Evolutionary conservation across 495 filamentous ascomycete species (phyloP), one percentile per base, ranked within the genome.

Genomic region (Tirmania nivea): DNA sequence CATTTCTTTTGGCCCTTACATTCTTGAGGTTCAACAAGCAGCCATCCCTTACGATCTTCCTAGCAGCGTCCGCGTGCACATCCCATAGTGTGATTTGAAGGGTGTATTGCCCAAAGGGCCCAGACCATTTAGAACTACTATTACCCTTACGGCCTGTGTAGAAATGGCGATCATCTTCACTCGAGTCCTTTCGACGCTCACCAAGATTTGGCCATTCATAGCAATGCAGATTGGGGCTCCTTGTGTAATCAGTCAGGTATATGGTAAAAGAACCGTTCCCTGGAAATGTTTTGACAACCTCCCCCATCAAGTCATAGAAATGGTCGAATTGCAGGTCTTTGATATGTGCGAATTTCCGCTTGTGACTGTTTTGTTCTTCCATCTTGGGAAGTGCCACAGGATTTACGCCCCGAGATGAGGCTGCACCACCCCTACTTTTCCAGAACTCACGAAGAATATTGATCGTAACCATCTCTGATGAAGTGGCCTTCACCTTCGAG

Each of bases 221-320:
- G 35, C 78, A 66, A 48, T 71, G 76, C 19, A 96, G 75, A 34
- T 59, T 54, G 0, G 53, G 16, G 36, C 63, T 63, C 21, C 47
- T 52, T 9, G 88, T 93, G 66, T 93, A 97, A 64, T 97, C 90
- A 0, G 84, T 87, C 16, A 94, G 63, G 65, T 88, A 86, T 0
- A 97, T 47, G 1, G 80, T 76, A 17, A 74, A 63, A 16, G 70
- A 69, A 31, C 63, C 66, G 34, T 66, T 63, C 49, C 65, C 67
- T 35, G 68, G 72, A 49, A 76, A 80, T 0, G 77, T 71, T 57
- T 77, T 84, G 48, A 86, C 71, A 3, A 94, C 78, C 62, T 88
- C 74, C n/a, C 78, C 86, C 16, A 86, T 65, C 8, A 93, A 57
- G 65, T 94, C 79, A 62, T 74, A 77, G 62, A 79, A 86, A 1